Evolutionary conservation across 345 rosid genomes (phyloP).

Genomic region (Moricandia arvensis): DNA sequence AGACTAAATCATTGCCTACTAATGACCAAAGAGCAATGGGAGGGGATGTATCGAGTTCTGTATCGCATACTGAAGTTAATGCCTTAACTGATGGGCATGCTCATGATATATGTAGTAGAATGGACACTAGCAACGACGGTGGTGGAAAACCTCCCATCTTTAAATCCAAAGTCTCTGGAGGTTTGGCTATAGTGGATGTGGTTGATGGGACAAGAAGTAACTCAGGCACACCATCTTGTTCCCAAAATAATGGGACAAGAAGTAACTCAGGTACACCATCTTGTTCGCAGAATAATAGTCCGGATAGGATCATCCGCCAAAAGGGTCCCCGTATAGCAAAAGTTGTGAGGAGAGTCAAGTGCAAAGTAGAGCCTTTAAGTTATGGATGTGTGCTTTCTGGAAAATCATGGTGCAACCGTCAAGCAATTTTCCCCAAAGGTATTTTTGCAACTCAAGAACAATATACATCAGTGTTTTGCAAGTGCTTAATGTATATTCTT

Average conservation of each 20-base stretch:
- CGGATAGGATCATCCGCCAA: constrained; percentile 72
- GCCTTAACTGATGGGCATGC: constrained; percentile 34
- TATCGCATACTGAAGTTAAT: constrained; percentile 33
- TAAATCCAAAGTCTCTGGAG: constrained; percentile 50
- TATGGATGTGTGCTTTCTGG: constrained; percentile 78
- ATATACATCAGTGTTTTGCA: background rate
- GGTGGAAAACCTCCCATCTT: constrained; percentile 37
- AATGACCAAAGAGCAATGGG: constrained; percentile 36
- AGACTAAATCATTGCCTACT: constrained; percentile 37
- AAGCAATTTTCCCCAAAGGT: constrained; percentile 90
- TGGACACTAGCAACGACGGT: constrained; percentile 27
- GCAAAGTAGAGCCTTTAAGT: constrained; percentile 83
- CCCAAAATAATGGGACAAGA: constrained; percentile 58
- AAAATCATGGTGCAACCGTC: constrained; percentile 82
- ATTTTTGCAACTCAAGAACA: constrained; percentile 8
- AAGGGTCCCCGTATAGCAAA: constrained; percentile 99
- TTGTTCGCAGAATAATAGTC: constrained; percentile 62
- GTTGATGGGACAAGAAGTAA: constrained; percentile 42
- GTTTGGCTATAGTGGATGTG: constrained; percentile 38
- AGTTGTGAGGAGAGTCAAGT: constrained; percentile 92
- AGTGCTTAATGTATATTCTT: constrained; percentile 1
- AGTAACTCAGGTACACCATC: constrained; percentile 46
- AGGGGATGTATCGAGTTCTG: constrained; percentile 33
- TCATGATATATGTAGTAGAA: constrained; percentile 38
- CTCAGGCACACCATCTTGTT: constrained; percentile 50